Conservation (phyloP, 2,329 filamentous ascomycete genomes). For the Colletotrichum acutatum region DNA sequence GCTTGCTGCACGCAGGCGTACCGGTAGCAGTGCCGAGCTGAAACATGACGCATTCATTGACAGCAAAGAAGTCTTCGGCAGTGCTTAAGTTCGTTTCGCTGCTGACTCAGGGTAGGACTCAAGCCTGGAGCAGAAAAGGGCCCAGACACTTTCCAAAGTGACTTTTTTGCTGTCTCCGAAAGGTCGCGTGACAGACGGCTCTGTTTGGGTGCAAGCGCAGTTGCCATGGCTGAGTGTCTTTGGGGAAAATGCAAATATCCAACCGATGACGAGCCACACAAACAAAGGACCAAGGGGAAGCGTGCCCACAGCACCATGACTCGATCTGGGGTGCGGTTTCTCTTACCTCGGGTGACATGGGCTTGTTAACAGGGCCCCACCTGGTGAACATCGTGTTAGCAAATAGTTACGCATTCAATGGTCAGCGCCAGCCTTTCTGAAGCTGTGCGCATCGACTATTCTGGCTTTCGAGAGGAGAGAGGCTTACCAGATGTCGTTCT, state of each 20-base stretch:
- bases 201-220: neutral
- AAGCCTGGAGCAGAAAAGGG: neutral
- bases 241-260: neutral
- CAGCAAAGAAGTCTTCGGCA: neutral
- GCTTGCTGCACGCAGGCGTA: neutral
- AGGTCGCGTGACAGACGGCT: constrained; percentile 15
- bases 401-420: constrained; percentile 23
- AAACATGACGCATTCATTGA: constrained; percentile 29
- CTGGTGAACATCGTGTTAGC: constrained; percentile 44
- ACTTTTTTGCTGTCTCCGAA: neutral
- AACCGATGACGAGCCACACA: constrained; percentile 1
- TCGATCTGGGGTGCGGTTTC: constrained; percentile 7
- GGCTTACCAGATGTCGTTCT: constrained; percentile 86
- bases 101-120: constrained; percentile 1
- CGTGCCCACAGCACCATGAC: constrained; percentile 29
- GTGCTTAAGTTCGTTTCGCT: neutral
- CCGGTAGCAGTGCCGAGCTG: constrained; percentile 12
- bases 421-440: constrained; percentile 1
- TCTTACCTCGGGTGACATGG: constrained; percentile 96
- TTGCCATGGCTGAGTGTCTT: neutral
- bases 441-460: constrained; percentile 1
- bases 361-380: constrained; percentile 99
- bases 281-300: constrained; percentile 25
- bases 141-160: neutral
- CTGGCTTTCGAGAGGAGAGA: neutral